Evolutionary conservation across 129 eudicot species (phyloP), one percentile per base, ranked within the genome.

Genomic region (Flaveria trinervia): DNA sequence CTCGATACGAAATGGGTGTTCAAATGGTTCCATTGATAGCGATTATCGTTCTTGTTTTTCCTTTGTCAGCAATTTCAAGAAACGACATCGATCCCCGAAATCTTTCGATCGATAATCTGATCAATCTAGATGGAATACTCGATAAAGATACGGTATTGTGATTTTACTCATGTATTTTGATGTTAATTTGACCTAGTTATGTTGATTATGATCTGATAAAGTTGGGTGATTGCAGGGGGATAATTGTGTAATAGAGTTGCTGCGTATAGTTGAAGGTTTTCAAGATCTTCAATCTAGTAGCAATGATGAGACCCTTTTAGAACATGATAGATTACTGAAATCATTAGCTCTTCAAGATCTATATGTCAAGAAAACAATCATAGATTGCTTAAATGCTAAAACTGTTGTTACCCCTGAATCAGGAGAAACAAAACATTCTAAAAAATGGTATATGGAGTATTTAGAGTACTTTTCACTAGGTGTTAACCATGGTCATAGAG

Each of bases 191-290:
- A 48, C 18, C 20, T 55, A 8, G 33, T 30, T 62, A 15, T 33
- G 13, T 39, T 1, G 10, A 72, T 59, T 74, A 44, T 30, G 68
- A 68, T 84, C 72, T 78, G 56, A 84, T 84, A 44, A 68, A 78
- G 51, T 78, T 80, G 43, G 28, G 3, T 76, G 39, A 5, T 69
- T 85, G 89, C 94, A 95, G 96, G 96, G 75, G 62, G 88, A 89
- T 65, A 82, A 79, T 72, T 95, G 99, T 77, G 82, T 77, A 83
- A 74, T 76, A 26, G 92, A 89, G 49, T 74, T 92, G 83, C 78
- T 52, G 61, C 80, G 73, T 56, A 74, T 85, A 41, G 54, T 75
- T 48, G 91, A 82, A 86, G 81, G 85, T 77, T 52, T 82, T 43
- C 85, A 87, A 86, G 88, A 86, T 81, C 83, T 80, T 65, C 77